Base-by-base conservation (phyloP, 2,329 filamentous ascomycete species). In the Incumbomyces lentus region DNA sequence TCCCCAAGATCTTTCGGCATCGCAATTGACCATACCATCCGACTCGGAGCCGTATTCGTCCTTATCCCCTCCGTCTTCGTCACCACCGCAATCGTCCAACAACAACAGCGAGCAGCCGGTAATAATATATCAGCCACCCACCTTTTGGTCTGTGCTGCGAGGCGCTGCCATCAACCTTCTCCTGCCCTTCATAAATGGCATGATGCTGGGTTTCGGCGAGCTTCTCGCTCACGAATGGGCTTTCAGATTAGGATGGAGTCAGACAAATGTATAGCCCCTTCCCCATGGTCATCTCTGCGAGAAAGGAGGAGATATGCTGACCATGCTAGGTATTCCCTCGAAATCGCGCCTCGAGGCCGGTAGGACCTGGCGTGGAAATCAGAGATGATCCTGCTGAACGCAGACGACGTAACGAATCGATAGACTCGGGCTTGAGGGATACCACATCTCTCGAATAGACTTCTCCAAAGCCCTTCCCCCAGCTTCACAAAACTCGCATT, bases 201-300 rank as follows among this genome's bases (percentile, higher is more conserved):
- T 98, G 73, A 98, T 98, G 92, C 69, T 98, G 60, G 92, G 92
- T 2, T 95, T 98, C 61, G 92, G 92, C 56, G 92, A 98, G 69
- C 69, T 98, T 43, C 90, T 98, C 65, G 92, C 92, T 46, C 92
- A 98, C 62, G 92, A 98, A 70, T 83, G 86, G 42, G 92, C 92
- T 1, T 98, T 90, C 62, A 74, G 90, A 59, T 70, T 96, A 57
- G 92, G 92, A 50, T 98, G 92, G 92, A 82, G 84, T 53, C 83
- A 83, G 46, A 96, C 92, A 50, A 94, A 92, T 79, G 92, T 95
- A 74, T 47, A n/a, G n/a, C n/a, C n/a, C n/a, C n/a, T n/a, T n/a
- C n/a, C n/a, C n/a, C n/a, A n/a, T n/a, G n/a, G n/a, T n/a, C 22
- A 26, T 26, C 22, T 8, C 8, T 26, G 22, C n/a, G n/a, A n/a